Percentiles rank a stretch among this genome's conserved stretches.
Conservation (phyloP, 257 asterid species). For the Plantago major region DNA sequence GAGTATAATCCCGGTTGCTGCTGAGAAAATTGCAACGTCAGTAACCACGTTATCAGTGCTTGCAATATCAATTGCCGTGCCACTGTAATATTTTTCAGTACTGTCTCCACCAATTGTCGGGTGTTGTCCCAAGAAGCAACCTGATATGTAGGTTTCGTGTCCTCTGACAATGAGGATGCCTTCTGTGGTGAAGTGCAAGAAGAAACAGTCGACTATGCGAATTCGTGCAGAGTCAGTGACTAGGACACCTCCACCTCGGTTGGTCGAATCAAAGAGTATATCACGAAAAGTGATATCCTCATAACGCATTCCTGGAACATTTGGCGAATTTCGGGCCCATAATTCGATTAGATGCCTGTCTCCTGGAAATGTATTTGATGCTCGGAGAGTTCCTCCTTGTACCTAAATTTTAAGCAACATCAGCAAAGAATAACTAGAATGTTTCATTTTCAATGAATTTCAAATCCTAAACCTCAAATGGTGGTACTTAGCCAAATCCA, state of each 20-base stretch:
- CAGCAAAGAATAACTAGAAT: background rate
- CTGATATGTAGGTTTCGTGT: slow-evolving; percentile 49
- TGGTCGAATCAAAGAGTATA: slow-evolving; percentile 54
- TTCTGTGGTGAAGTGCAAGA: slow-evolving; percentile 45
- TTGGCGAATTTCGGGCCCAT: slow-evolving; percentile 37
- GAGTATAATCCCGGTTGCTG: slow-evolving; percentile 39
- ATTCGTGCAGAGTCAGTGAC: slow-evolving; percentile 42
- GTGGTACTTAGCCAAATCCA: too few species aligned
- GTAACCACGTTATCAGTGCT: slow-evolving; percentile 59
- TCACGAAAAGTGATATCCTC: slow-evolving; percentile 53
- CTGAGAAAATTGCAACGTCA: slow-evolving; percentile 52
- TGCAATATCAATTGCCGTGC: slow-evolving; percentile 47
- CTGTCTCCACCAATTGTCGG: slow-evolving; percentile 46
- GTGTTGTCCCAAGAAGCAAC: slow-evolving; percentile 59
- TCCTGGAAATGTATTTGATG: slow-evolving; percentile 47
- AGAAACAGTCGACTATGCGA: slow-evolving; percentile 38
- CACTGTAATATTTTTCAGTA: slow-evolving; percentile 34
- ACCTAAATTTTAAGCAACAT: slow-evolving; percentile 23
- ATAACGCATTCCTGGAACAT: slow-evolving; percentile 29
- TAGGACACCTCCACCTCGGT: slow-evolving; percentile 48
- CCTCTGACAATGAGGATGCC: slow-evolving; percentile 49
- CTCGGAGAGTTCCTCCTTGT: slow-evolving; percentile 48
- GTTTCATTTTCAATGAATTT: background rate
- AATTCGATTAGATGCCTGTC: slow-evolving; percentile 53
- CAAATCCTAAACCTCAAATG: too few species aligned